phyloP scores from a whole-genome alignment of 2,329 filamentous ascomycete species.

The Penicillium psychrosexuale region DNA sequence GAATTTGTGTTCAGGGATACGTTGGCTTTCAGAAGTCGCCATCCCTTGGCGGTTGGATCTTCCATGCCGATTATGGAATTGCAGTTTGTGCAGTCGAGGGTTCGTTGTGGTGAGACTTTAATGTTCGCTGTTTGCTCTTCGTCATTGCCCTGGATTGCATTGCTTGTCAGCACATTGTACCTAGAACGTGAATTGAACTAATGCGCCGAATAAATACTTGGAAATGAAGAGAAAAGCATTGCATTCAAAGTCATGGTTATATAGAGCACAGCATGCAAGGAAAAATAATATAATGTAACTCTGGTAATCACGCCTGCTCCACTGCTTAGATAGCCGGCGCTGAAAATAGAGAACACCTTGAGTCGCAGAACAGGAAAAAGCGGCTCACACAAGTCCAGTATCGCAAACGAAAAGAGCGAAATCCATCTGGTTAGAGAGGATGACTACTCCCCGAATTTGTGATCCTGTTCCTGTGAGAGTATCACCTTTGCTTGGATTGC shows the following conservation, averaged over 20 bases:
- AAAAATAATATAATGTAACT: constrained; percentile 35
- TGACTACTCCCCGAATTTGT: constrained; percentile 24
- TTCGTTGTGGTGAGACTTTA: constrained; percentile 31
- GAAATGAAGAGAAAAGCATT: background rate
- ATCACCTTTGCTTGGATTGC: background rate
- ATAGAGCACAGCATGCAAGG: background rate
- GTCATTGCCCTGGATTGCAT: constrained; percentile 17
- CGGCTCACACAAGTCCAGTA: constrained; percentile 4
- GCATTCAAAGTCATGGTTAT: constrained; percentile 11
- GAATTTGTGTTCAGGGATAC: constrained; percentile 27
- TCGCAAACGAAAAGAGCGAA: constrained; percentile 25
- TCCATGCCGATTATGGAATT: constrained; percentile 39
- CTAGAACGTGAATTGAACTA: background rate
- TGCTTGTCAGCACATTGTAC: constrained; percentile 13
- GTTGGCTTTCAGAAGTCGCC: constrained; percentile 51
- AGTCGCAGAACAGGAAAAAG: background rate
- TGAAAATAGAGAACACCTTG: constrained; percentile 14
- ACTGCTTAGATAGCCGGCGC: constrained; percentile 19
- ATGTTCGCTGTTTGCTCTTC: constrained; percentile 32
- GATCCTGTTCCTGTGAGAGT: background rate
- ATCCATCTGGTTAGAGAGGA: constrained; percentile 39
- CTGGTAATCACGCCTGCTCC: constrained; percentile 34
- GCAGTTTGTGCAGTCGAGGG: constrained; percentile 33
- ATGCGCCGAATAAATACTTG: background rate
- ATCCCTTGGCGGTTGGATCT: constrained; percentile 42